These are phyloP conservation scores for Orbilia javanica DNA, from an alignment of 2,329 filamentous ascomycete species.

Conservation along the genomic window DNA sequence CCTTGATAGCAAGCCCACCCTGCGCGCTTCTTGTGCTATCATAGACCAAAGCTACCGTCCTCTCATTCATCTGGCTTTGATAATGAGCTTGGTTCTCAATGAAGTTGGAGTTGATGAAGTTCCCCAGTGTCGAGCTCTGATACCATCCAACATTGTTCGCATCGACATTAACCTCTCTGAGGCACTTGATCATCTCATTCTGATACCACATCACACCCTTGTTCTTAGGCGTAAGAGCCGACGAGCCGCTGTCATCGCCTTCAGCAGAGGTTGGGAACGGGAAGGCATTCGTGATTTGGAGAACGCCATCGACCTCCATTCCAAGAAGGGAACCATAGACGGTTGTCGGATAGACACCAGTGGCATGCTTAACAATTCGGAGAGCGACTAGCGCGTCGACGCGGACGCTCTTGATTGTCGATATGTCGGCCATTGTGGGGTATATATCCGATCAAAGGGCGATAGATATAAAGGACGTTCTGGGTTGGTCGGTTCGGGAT, in stretches of 20 bases:
- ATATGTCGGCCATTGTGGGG: slow-evolving; percentile 47
- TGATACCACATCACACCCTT: slow-evolving; percentile 92
- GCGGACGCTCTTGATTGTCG: slow-evolving; percentile 80
- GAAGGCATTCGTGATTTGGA: slow-evolving; percentile 95
- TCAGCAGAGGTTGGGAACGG: slow-evolving; percentile 77
- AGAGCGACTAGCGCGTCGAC: slow-evolving; percentile 96
- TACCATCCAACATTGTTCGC: slow-evolving; percentile 99
- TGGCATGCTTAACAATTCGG: slow-evolving; percentile 98
- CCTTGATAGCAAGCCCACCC: slow-evolving; percentile 87
- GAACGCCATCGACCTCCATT: slow-evolving; percentile 83
- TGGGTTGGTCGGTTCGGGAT: slow-evolving; percentile 1
- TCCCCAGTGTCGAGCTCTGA: slow-evolving; percentile 97
- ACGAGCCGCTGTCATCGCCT: slow-evolving; percentile 66
- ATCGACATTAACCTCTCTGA: slow-evolving; percentile 97
- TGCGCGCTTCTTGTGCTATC: slow-evolving; percentile 96
- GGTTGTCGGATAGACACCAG: slow-evolving; percentile 85
- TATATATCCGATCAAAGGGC: slow-evolving; percentile 29
- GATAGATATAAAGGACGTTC: slow-evolving; percentile 1
- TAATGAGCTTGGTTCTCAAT: slow-evolving; percentile 99
- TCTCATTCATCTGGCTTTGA: slow-evolving; percentile 90
- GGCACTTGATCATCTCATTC: slow-evolving; percentile 95
- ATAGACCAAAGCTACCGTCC: slow-evolving; percentile 88
- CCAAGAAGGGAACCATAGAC: slow-evolving; percentile 92
- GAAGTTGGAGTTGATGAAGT: slow-evolving; percentile 93
- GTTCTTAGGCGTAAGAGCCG: slow-evolving; percentile 88